Evolutionary conservation across 352 stramenopile species (phyloP), one percentile per base, ranked within the genome.

Genomic region (Pythium rishiriense): DNA sequence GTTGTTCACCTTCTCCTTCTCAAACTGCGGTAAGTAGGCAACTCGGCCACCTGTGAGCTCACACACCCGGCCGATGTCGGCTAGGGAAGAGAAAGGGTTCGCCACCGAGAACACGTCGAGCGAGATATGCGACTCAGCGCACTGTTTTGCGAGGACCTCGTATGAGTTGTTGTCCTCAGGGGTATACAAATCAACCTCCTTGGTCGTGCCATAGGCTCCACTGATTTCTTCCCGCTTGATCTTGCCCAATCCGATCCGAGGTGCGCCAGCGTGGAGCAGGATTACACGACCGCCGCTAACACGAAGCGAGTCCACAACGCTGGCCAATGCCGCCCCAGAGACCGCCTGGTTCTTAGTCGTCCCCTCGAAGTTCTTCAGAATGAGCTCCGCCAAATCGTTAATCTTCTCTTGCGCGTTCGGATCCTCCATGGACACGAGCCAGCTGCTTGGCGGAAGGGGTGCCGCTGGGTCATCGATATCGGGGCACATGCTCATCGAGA

Each of bases 41-140:
- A 95, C 87, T 35, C 86, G 85, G 17, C 88, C 90, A 52, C 88
- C 90, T 25, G 88, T 97, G 62, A 96, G 66, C 52, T 94, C 86
- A 59, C 84, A 90, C 12, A 93, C 79, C 39, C 86, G 86, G 21
- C 82, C 84, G 25, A 93, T 77, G 52, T 94, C 86, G 12, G 86
- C 86, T 24, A 94, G 69, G 41, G 89, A 94, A 15, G 85, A 81
- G 60, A 93, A 94, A 39, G 86, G 74, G 64, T 94, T 94, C 11
- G 84, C 88, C 51, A 93, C 87, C 24, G 82, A 90, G 51, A 93
- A 94, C 10, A 96, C 76, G 60, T 96, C 88, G 17, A 96, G 65
- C 19, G 85, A 94, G 64, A 96, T 88, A 66, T 94, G 86, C 12
- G 63, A 78, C 54, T 93, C 81, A 45, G 83, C 87, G 48, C 83